phyloP scores from a whole-genome alignment of 2,329 filamentous ascomycete species.

The Cryphonectria nitschkei region DNA sequence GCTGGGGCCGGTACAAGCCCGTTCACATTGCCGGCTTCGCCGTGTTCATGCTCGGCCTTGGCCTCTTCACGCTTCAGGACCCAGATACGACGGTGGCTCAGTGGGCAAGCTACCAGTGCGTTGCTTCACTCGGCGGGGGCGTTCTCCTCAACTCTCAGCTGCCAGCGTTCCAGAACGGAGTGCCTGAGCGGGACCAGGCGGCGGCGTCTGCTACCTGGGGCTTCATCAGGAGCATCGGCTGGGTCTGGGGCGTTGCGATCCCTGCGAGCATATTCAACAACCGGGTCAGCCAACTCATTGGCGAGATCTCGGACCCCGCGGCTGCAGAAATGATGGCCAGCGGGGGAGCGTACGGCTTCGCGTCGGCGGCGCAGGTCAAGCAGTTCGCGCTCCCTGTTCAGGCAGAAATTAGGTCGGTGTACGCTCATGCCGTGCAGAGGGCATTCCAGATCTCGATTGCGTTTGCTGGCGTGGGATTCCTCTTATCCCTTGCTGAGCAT shows the following conservation, averaged over 20 bases:
- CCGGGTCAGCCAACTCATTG: constrained; percentile 18
- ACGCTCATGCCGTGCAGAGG: constrained; percentile 5
- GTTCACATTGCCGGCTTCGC: constrained; percentile 38
- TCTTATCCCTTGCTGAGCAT: constrained; percentile 11
- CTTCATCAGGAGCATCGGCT: constrained; percentile 50
- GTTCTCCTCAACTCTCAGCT: constrained; percentile 47
- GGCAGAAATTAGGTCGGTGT: constrained; percentile 34
- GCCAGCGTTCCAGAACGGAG: constrained; percentile 46
- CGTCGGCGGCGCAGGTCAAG: constrained; percentile 34
- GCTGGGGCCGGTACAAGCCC: constrained; percentile 38
- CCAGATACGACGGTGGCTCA: constrained; percentile 37
- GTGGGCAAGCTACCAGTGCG: constrained; percentile 46
- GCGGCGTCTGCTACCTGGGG: constrained; percentile 43
- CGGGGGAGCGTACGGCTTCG: constrained; percentile 37
- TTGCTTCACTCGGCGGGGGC: constrained; percentile 46
- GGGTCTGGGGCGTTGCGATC: constrained; percentile 50
- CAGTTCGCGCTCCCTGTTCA: constrained; percentile 30
- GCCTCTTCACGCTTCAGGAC: constrained; percentile 45
- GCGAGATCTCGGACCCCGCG: constrained; percentile 29
- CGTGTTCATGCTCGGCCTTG: constrained; percentile 45
- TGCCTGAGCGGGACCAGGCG: constrained; percentile 42
- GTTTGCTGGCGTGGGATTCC: constrained; percentile 16
- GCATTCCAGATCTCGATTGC: constrained; percentile 23
- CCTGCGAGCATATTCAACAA: constrained; percentile 47
- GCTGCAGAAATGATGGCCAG: constrained; percentile 30